Percentiles rank a stretch among this genome's conserved stretches.
These are phyloP conservation scores for Hanseniaspora occidentalis DNA, from an alignment of 805 yeast species.

Conservation along the genomic window DNA sequence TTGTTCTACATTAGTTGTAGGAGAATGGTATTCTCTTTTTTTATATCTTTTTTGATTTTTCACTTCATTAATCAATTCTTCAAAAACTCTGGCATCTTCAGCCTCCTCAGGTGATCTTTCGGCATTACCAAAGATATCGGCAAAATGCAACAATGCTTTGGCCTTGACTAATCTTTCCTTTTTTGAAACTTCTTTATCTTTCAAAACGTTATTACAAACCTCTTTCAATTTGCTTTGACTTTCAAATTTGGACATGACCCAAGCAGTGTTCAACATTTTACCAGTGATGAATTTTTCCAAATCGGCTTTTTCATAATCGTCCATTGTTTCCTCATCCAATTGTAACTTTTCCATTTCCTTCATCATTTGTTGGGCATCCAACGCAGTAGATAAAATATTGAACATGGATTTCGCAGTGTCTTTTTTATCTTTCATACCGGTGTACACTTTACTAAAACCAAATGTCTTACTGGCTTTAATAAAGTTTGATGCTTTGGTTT, in stretches of 20 bases:
- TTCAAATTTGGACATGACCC: slow-evolving; percentile 90
- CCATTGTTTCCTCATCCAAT: slow-evolving; percentile 37
- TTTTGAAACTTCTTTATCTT: slow-evolving; percentile 50
- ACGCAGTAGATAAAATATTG: slow-evolving; percentile 66
- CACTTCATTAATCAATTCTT: slow-evolving; percentile 85
- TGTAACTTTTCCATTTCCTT: slow-evolving; percentile 65
- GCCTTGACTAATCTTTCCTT: slow-evolving; percentile 64
- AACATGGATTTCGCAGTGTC: slow-evolving; percentile 72
- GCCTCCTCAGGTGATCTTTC: slow-evolving; percentile 77
- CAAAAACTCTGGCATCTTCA: slow-evolving; percentile 84
- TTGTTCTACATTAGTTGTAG: neutral
- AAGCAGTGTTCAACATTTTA: slow-evolving; percentile 82
- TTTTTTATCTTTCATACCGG: slow-evolving; percentile 76
- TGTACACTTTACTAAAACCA: slow-evolving; percentile 77
- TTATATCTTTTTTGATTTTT: slow-evolving; percentile 44
- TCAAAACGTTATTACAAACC: slow-evolving; percentile 65
- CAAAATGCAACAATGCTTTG: slow-evolving; percentile 61
- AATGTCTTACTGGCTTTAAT: slow-evolving; percentile 66
- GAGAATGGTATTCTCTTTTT: slow-evolving; percentile 18
- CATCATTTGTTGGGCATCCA: slow-evolving; percentile 76
- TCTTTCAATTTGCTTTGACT: slow-evolving; percentile 67
- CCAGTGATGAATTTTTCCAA: slow-evolving; percentile 77
- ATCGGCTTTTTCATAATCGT: slow-evolving; percentile 55
- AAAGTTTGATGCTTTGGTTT: slow-evolving; percentile 59
- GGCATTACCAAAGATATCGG: slow-evolving; percentile 53